Evolutionary conservation across 331 rosid species (phyloP), one percentile per base, ranked within the genome.

Genomic region (Quercus lobata): DNA sequence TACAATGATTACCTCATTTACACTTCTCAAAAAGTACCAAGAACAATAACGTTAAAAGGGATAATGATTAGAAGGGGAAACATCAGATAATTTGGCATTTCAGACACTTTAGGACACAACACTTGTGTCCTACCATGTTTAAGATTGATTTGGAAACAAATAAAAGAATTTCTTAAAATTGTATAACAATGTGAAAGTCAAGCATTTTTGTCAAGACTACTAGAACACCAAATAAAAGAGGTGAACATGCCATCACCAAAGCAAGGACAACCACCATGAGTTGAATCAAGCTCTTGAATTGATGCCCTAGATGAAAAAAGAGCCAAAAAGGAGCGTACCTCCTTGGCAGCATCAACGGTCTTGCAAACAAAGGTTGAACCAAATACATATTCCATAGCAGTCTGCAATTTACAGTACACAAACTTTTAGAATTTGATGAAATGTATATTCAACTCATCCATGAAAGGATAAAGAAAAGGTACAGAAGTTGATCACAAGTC

Each of bases 351-450:
- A 81, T 89, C 89, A 66, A 52, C 78, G 27, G 82, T 91, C 86
- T 91, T 96, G 97, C 99, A 96, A 72, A 96, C 92, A 80, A 96
- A 91, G 75, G 99, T 93, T 77, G 99, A 93, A 75, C 99, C 99
- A 77, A 96, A 96, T 61, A 96, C 89, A 60, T 80, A 96, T 79
- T 96, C 99, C 97, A 96, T 93, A 34, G 99, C 99, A 77, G 10
- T 88, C 99, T 96, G 88, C 77, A 85, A 83, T 57, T 78, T 76
- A 82, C 29, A 32, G 78, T 76, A 82, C 29, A 22, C 27, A 49
- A 70, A 82, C 72, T 32, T 79, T 79, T 8, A 74, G 63, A 53
- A 80, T 18, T 21, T 24, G 57, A 69, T 76, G 53, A 66, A 53
- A 84, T 35, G 55, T 16, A 32, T 29, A 66, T 56, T 49, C 49